Conservation (phyloP, 2,329 filamentous ascomycete genomes). For the Xylaria sp. region DNA sequence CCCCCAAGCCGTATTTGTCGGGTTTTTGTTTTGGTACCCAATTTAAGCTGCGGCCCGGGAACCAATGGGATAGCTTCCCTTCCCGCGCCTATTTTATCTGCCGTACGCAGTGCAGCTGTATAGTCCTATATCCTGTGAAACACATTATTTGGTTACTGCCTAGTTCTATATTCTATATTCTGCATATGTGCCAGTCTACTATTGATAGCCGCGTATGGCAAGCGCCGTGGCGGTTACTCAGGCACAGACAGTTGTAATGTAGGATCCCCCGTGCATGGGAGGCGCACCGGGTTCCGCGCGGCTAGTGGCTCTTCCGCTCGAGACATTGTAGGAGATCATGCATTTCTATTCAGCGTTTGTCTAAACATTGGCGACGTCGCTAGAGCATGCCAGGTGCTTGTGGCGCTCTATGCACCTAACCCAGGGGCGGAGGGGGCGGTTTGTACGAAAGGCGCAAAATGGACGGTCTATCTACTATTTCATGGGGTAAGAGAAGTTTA, state of each 20-base stretch:
- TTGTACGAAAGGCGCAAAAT: conserved; percentile 9
- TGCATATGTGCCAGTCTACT: neutral
- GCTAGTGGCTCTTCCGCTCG: conserved; percentile 21
- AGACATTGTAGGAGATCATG: neutral
- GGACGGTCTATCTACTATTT: conserved; percentile 9
- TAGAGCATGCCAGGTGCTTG: conserved; percentile 4
- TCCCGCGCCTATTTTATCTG: neutral
- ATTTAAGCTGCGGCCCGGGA: conserved; percentile 20
- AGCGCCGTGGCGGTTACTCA: neutral
- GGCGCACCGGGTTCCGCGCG: conserved; percentile 28
- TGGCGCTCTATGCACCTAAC: conserved; percentile 3
- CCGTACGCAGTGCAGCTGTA: no score
- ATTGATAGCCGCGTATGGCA: conserved; percentile 16
- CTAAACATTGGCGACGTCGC: neutral
- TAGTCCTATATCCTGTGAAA: neutral
- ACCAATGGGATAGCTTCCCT: conserved; percentile 20
- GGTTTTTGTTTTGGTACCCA: neutral
- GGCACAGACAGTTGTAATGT: neutral
- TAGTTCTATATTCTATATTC: neutral
- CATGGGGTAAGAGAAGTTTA: conserved; percentile 2
- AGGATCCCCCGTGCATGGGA: neutral
- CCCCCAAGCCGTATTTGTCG: neutral
- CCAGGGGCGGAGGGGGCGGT: neutral
- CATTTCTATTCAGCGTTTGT: conserved; percentile 7
- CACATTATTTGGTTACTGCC: neutral